phyloP scores from a whole-genome alignment of 805 yeast genomes.

The Barnettozyma pratensis region DNA sequence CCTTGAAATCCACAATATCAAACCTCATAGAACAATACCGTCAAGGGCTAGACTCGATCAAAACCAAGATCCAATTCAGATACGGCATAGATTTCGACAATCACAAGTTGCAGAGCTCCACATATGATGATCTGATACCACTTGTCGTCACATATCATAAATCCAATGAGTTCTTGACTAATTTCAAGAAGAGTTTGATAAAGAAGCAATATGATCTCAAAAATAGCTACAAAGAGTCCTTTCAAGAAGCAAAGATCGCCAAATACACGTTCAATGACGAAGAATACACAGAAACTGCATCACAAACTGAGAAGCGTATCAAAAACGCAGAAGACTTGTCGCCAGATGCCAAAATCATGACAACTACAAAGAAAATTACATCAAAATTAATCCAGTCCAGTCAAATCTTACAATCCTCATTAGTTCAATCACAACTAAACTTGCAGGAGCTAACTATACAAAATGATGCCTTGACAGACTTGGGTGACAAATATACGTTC shows the following conservation, averaged over 20 bases:
- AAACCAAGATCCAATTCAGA: conserved; percentile 16
- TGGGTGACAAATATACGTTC: conserved; percentile 17
- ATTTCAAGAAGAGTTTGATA: conserved; percentile 13
- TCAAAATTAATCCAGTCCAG: conserved; percentile 20
- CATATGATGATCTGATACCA: background rate
- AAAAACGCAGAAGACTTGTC: conserved; percentile 4
- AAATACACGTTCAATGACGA: conserved; percentile 5
- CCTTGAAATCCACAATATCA: conserved; percentile 13
- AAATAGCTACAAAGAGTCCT: background rate
- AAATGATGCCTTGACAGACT: conserved; percentile 14
- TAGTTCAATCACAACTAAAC: conserved; percentile 23
- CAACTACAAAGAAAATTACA: conserved; percentile 24
- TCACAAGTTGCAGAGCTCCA: background rate
- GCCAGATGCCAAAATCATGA: conserved; percentile 20
- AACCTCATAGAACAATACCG: conserved; percentile 13
- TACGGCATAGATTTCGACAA: conserved; percentile 11
- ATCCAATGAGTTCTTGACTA: conserved; percentile 13
- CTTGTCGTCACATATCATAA: conserved; percentile 7
- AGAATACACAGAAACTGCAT: background rate
- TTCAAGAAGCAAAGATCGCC: conserved; percentile 6
- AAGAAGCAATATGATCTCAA: conserved; percentile 17
- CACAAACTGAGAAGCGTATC: background rate
- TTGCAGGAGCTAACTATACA: conserved; percentile 23
- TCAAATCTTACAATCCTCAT: conserved; percentile 21
- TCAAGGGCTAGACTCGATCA: conserved; percentile 11